Evolutionary conservation across 805 yeast genomes (phyloP).

Genomic region (Wickerhamomyces queroliae): DNA sequence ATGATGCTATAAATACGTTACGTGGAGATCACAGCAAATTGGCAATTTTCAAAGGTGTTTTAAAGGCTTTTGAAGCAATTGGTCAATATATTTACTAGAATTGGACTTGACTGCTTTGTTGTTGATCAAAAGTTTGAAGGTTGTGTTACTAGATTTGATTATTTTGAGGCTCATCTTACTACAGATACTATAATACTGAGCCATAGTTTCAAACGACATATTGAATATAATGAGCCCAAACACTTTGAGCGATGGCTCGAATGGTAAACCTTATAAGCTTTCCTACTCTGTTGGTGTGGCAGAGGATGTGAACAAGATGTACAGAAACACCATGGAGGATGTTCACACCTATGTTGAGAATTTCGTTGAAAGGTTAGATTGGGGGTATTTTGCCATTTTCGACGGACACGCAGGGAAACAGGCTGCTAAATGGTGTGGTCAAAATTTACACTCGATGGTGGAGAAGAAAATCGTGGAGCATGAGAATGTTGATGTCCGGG

Average conservation of each 20-base stretch:
- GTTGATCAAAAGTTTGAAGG: too few relatives aligned
- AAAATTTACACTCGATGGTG: constrained; percentile 65
- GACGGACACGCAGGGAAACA: constrained; percentile 97
- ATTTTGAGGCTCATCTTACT: too few relatives aligned
- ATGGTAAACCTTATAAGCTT: constrained; percentile 30
- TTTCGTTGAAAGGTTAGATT: constrained; percentile 83
- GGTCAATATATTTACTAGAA: too few relatives aligned
- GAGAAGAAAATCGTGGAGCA: constrained; percentile 49
- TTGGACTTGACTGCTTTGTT: too few relatives aligned
- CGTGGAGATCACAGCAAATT: too few relatives aligned
- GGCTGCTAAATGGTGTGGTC: constrained; percentile 93
- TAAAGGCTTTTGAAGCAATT: too few relatives aligned
- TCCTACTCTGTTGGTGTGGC: constrained; percentile 86
- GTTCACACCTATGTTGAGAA: constrained; percentile 90
- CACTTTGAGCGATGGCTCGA: background rate
- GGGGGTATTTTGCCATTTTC: constrained; percentile 93
- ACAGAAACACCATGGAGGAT: constrained; percentile 91
- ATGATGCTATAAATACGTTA: too few relatives aligned
- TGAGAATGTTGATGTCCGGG: constrained; percentile 52
- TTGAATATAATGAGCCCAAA: too few relatives aligned
- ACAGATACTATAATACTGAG: too few relatives aligned
- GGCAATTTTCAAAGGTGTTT: too few relatives aligned
- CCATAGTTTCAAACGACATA: too few relatives aligned
- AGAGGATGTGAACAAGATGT: constrained; percentile 79
- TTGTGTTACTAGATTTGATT: too few relatives aligned